A percentile compares a stretch with the other conserved stretches of the same genome.
Conservation (phyloP, 768 basidiomycete species). For the Favolaschia claudopus region DNA sequence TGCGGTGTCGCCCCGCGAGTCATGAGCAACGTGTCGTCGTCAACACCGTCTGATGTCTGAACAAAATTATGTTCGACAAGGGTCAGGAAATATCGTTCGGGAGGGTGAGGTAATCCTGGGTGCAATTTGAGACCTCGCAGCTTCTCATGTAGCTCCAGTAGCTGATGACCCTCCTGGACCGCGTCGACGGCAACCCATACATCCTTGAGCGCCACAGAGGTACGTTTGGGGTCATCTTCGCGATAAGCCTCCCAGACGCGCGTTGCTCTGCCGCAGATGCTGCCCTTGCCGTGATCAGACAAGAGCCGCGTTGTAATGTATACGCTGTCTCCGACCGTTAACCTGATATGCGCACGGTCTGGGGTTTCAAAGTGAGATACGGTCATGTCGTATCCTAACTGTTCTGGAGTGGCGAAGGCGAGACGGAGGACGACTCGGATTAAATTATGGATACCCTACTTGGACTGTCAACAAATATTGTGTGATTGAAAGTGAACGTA, state of each 20-base stretch:
- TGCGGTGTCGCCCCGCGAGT: neutral
- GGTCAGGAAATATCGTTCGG: slow-evolving; percentile 4
- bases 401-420: neutral
- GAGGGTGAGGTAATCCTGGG: neutral
- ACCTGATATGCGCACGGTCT: neutral
- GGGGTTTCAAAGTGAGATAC: neutral
- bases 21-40: neutral
- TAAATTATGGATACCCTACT: neutral
- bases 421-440: neutral
- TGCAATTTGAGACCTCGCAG: neutral
- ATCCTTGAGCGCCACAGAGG: neutral
- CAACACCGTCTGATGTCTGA: neutral
- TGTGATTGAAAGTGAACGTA: neutral
- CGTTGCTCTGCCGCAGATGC: neutral
- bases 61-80: slow-evolving; percentile 1
- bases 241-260: slow-evolving; percentile 8
- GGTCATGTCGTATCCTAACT: neutral
- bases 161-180: neutral
- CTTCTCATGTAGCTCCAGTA: neutral
- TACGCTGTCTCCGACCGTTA: neutral
- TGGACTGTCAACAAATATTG: neutral
- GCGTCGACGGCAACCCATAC: neutral
- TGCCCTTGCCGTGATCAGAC: neutral
- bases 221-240: neutral
- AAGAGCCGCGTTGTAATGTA: slow-evolving; percentile 1